Evolutionary conservation across 257 asterid species (phyloP), one percentile per base, ranked within the genome.

Genomic region (Solanum piurae): DNA sequence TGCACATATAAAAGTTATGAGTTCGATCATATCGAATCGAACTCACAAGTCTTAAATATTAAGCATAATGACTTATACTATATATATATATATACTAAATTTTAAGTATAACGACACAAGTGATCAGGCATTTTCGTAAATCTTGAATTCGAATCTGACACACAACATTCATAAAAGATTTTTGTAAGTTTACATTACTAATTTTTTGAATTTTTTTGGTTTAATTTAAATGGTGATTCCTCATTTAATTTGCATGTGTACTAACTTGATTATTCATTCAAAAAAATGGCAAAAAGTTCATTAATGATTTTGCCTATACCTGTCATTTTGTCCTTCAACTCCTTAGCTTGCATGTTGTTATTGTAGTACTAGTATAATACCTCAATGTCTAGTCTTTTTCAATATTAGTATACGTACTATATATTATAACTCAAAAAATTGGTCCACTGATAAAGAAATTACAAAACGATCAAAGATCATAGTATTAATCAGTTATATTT

Each of bases 121-220:
- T 14, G 3, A 29, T 69, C 0, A 69, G 0, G 0, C 0, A 69
- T 68, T 69, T 69, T 69, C 0, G 0, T 14, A 7, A 29, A 29
- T 29, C 11, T 27, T 29, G 0, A 1, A 10, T 68, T 29, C 12
- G 12, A 69, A 0, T 29, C 0, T 14, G 11, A 27, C 7, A 33
- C 4, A 12, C 23, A 6, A 66, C 4, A 66, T 64, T 64, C 29
- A 64, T n/a, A 64, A 10, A 4, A 14, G 2, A 29, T 68, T 68
- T 64, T 60, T 12, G 4, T 11, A 21, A 23, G 68, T 60, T 60
- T 21, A 8, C 68, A 58, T 60, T 21, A 58, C 68, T 60, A 49
- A 60, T 21, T 60, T 60, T 60, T 3, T 10, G 2, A 46, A 1
- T 44, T 34, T 16, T n/a, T 68, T 46, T 46, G 55, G 60, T 49